Conservation (phyloP, 495 filamentous ascomycete genomes). For the Penicillium paradoxum region DNA sequence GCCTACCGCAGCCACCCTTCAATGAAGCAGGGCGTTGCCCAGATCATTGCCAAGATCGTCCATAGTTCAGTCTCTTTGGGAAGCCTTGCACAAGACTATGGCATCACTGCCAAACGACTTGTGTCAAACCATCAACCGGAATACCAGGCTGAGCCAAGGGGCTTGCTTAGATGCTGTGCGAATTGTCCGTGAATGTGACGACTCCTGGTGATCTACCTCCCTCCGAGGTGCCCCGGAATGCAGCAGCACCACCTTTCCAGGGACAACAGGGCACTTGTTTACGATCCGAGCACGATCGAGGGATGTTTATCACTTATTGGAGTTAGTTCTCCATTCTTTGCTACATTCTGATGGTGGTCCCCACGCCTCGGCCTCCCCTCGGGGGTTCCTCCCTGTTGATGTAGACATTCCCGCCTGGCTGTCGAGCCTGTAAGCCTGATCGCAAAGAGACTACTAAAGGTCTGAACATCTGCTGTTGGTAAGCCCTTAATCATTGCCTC, state of each 20-base stretch:
- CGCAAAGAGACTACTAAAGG: constrained; percentile 25
- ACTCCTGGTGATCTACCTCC: constrained; percentile 13
- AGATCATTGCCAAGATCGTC: neutral
- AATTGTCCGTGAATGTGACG: constrained; percentile 12
- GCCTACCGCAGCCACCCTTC: neutral
- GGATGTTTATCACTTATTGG: neutral
- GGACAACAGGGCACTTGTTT: constrained; percentile 13
- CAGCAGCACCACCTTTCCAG: constrained; percentile 8
- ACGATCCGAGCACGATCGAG: neutral
- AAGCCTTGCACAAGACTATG: neutral
- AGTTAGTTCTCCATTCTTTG: constrained; percentile 19
- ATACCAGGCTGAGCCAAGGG: neutral
- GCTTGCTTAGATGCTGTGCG: constrained; percentile 10
- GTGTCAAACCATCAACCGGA: neutral
- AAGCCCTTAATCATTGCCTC: neutral
- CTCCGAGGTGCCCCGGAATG: constrained; percentile 14
- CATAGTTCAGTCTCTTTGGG: constrained; percentile 12
- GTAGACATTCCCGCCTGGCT: constrained; percentile 17
- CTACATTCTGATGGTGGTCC: constrained; percentile 20
- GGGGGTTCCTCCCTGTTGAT: neutral
- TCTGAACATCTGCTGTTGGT: constrained; percentile 10
- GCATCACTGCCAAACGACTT: constrained; percentile 3
- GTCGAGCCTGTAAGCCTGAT: constrained; percentile 15
- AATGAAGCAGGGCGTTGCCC: neutral
- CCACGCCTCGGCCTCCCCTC: neutral